A percentile compares a stretch with the other conserved stretches of the same genome.
phyloP scores from a whole-genome alignment of 2,329 filamentous ascomycete species.

The Hymenoscyphus occultus region DNA sequence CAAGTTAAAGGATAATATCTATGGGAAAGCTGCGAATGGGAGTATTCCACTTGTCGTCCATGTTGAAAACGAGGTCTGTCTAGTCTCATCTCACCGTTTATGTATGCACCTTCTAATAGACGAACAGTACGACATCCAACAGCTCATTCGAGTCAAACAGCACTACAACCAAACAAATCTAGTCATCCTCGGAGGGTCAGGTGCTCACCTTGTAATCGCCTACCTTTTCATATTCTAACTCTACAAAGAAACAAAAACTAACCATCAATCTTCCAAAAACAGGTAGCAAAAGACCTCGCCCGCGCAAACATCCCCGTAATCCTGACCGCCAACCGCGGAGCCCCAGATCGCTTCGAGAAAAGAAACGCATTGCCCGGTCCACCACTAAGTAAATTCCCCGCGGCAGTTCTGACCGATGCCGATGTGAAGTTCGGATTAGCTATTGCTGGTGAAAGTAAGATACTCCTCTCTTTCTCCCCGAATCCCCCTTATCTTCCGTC shows the following conservation, averaged over 20 bases:
- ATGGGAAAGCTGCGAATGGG: constrained; percentile 40
- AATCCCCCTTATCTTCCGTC: too few species aligned
- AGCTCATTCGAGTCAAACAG: constrained; percentile 41
- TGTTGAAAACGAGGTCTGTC: constrained; percentile 39
- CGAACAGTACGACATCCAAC: constrained; percentile 41
- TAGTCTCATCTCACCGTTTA: neutral
- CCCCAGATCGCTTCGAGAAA: constrained; percentile 38
- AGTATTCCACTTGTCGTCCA: constrained; percentile 42
- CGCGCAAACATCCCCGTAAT: constrained; percentile 43
- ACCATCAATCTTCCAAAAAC: neutral
- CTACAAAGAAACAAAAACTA: neutral
- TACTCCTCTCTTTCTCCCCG: constrained; percentile 15
- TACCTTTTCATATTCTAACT: neutral
- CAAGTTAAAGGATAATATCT: constrained; percentile 38
- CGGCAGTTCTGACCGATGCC: constrained; percentile 41
- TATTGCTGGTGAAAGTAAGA: constrained; percentile 30
- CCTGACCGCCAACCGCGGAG: constrained; percentile 40
- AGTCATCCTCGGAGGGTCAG: constrained; percentile 41
- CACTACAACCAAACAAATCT: constrained; percentile 37
- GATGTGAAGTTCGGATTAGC: constrained; percentile 41
- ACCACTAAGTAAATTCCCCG: constrained; percentile 41
- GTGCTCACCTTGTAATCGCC: constrained; percentile 39
- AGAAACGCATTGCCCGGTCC: constrained; percentile 42
- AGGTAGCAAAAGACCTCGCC: constrained; percentile 42
- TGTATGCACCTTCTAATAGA: neutral